Conservation (phyloP, 2,329 filamentous ascomycete species). For the Pyrenophora seminiperda region DNA sequence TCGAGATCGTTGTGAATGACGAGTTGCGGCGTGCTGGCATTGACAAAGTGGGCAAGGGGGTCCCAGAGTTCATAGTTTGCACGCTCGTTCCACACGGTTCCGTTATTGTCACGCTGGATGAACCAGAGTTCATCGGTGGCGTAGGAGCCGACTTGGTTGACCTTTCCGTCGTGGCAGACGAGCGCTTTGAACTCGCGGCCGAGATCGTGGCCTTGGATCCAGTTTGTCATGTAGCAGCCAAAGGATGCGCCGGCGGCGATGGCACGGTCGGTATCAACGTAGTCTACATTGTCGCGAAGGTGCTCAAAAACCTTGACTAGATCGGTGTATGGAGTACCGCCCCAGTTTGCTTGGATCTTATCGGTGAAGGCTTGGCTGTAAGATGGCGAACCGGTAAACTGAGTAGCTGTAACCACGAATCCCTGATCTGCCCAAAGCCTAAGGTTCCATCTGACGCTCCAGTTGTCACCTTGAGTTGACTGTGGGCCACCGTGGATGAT, state of each 20-base stretch:
- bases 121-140: conserved; percentile 60
- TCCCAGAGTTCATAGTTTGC: conserved; percentile 63
- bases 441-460: conserved; percentile 84
- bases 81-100: conserved; percentile 45
- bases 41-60: conserved; percentile 60
- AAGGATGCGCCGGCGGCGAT: conserved; percentile 71
- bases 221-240: conserved; percentile 62
- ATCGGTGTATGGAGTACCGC: conserved; percentile 80
- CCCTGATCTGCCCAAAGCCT: conserved; percentile 85
- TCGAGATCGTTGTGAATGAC: conserved; percentile 88
- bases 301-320: conserved; percentile 79
- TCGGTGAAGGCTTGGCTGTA: conserved; percentile 80
- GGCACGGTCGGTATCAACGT: conserved; percentile 71
- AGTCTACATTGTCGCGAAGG: conserved; percentile 67
- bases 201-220: conserved; percentile 86
- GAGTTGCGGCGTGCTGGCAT: conserved; percentile 86
- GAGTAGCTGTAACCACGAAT: conserved; percentile 79
- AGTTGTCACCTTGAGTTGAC: conserved; percentile 71
- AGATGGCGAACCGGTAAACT: conserved; percentile 81
- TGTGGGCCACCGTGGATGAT: conserved; percentile 85
- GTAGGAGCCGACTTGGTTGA: conserved; percentile 60
- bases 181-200: conserved; percentile 86
- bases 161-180: conserved; percentile 85
- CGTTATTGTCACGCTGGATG: conserved; percentile 53
- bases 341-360: conserved; percentile 81